Evolutionary conservation across 164 flowering plant genomes (phyloP).

Genomic region (Magnolia kwangsiensis): DNA sequence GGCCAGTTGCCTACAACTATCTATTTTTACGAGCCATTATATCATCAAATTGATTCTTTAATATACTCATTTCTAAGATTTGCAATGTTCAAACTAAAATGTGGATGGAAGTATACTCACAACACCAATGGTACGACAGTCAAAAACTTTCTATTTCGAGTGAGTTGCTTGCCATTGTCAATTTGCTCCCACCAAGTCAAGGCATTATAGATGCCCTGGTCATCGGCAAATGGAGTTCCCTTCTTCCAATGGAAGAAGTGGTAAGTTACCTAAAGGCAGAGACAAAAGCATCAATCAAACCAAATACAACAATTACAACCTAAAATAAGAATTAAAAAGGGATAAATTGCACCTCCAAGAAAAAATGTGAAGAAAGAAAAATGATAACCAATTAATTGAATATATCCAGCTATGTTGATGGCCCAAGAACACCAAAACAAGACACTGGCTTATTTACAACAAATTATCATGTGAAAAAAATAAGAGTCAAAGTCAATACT

Average conservation of each 20-base stretch:
- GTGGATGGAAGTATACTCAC: slow-evolving; percentile 33
- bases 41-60: too few relatives aligned
- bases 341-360: neutral
- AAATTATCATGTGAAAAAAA: too few relatives aligned
- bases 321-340: neutral
- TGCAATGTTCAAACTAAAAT: too few relatives aligned
- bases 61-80: too few relatives aligned
- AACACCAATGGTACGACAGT: slow-evolving; percentile 66
- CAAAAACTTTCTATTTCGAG: slow-evolving; percentile 59
- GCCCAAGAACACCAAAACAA: too few relatives aligned
- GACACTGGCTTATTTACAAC: too few relatives aligned
- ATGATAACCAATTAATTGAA: neutral
- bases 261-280: slow-evolving; percentile 11
- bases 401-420: too few relatives aligned
- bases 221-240: slow-evolving; percentile 75
- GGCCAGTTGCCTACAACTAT: too few relatives aligned
- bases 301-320: neutral
- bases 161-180: slow-evolving; percentile 68
- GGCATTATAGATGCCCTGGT: slow-evolving; percentile 67
- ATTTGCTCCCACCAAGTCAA: slow-evolving; percentile 86
- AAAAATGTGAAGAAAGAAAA: neutral
- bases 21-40: too few relatives aligned
- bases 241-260: slow-evolving; percentile 68
- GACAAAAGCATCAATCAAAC: neutral
- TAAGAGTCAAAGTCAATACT: too few relatives aligned